Percentiles rank a stretch among this genome's conserved stretches.
Evolutionary conservation across 2,329 filamentous ascomycete species (phyloP).

Genomic region (Penicillium sp.): DNA sequence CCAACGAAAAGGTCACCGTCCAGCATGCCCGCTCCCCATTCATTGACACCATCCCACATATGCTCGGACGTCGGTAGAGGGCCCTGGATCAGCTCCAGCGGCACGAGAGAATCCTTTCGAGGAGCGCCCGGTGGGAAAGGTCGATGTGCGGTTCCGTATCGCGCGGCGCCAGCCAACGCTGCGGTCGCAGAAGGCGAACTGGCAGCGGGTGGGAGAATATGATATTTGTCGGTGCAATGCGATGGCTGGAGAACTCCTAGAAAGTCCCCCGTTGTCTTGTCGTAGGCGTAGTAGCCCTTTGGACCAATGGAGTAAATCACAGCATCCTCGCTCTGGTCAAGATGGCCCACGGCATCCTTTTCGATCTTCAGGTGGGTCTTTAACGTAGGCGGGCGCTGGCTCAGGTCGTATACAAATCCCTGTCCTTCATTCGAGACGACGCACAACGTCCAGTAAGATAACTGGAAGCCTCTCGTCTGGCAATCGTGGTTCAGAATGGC

Average conservation of each 20-base stretch:
- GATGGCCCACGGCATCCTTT: conserved; percentile 48
- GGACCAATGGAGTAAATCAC: conserved; percentile 52
- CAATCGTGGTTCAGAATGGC: conserved; percentile 48
- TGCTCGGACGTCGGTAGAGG: conserved; percentile 30
- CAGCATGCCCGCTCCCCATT: conserved; percentile 55
- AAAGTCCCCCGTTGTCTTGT: conserved; percentile 44
- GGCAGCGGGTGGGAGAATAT: conserved; percentile 37
- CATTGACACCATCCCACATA: conserved; percentile 42
- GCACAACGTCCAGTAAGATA: conserved; percentile 50
- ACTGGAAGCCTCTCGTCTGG: conserved; percentile 52
- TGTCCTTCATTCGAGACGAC: conserved; percentile 51
- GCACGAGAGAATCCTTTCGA: conserved; percentile 31
- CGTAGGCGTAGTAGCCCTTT: conserved; percentile 49
- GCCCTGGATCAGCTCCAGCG: conserved; percentile 32
- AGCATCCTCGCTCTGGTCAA: conserved; percentile 47
- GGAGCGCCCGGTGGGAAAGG: conserved; percentile 22
- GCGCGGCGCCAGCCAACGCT: conserved; percentile 23
- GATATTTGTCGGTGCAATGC: conserved; percentile 36
- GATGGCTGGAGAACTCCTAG: conserved; percentile 46
- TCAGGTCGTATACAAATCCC: conserved; percentile 53
- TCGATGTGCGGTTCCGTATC: conserved; percentile 27
- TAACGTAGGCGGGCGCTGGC: conserved; percentile 36
- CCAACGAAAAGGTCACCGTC: conserved; percentile 48
- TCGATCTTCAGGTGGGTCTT: conserved; percentile 45
- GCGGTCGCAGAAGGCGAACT: conserved; percentile 19